These are phyloP conservation scores for Microdochium bolleyi DNA, from an alignment of 2,329 filamentous ascomycete species.

Conservation along the genomic window DNA sequence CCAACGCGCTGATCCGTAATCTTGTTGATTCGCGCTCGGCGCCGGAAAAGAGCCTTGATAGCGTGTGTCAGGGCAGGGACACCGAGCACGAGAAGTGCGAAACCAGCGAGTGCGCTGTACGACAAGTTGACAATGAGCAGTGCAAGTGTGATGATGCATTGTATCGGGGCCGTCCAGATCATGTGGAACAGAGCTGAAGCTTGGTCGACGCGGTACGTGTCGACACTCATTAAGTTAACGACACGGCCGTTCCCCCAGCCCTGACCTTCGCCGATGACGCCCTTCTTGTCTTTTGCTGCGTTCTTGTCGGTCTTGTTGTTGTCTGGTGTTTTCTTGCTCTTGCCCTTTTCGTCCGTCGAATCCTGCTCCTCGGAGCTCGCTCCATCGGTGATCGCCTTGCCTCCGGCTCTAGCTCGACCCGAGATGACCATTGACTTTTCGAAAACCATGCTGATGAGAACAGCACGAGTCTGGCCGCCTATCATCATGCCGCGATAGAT, in stretches of 20 bases:
- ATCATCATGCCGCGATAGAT: conserved; percentile 89
- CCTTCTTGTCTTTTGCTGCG: conserved; percentile 26
- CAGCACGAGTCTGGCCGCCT: conserved; percentile 74
- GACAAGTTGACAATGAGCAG: conserved; percentile 80
- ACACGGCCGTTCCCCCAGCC: conserved; percentile 93
- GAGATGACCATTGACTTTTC: conserved; percentile 90
- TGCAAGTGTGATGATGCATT: conserved; percentile 69
- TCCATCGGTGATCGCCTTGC: conserved; percentile 29
- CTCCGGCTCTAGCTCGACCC: conserved; percentile 79
- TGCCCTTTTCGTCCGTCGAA: conserved; percentile 38
- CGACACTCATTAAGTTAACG: conserved; percentile 89
- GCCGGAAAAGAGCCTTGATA: conserved; percentile 67
- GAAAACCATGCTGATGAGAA: conserved; percentile 80
- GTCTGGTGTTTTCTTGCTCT: conserved; percentile 23
- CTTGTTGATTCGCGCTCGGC: conserved; percentile 79
- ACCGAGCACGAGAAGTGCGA: conserved; percentile 70
- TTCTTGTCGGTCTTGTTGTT: conserved; percentile 26
- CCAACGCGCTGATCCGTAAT: conserved; percentile 89
- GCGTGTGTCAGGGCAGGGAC: conserved; percentile 71
- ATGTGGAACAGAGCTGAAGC: conserved; percentile 86
- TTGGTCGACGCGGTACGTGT: conserved; percentile 87
- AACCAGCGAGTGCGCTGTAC: conserved; percentile 85
- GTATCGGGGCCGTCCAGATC: conserved; percentile 78
- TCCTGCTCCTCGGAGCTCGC: conserved; percentile 35
- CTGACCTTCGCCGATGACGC: conserved; percentile 58